Percentiles rank a stretch among this genome's conserved stretches.
These are phyloP conservation scores for Neonectria magnoliae DNA, from an alignment of 2,329 filamentous ascomycete species.

Conservation along the genomic window DNA sequence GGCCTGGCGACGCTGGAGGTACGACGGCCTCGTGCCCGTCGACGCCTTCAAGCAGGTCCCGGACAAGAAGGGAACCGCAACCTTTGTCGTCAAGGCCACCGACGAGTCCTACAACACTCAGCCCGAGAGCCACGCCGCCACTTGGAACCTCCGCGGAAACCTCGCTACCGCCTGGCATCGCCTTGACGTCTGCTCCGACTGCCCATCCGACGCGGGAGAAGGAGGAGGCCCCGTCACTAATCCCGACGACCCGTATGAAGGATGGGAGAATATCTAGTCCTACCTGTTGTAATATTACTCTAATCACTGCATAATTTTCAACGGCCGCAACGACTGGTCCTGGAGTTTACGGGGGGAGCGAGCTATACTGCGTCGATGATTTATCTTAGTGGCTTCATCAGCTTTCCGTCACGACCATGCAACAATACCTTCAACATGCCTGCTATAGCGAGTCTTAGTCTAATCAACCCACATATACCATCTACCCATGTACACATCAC, in stretches of 20 bases:
- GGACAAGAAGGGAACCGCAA: slow-evolving; percentile 45
- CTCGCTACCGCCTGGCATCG: slow-evolving; percentile 75
- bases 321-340: not conserved
- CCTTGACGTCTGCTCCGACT: slow-evolving; percentile 54
- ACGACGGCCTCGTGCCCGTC: slow-evolving; percentile 57
- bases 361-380: not conserved
- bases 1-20: slow-evolving; percentile 74
- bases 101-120: slow-evolving; percentile 75
- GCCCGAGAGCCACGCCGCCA: slow-evolving; percentile 67
- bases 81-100: slow-evolving; percentile 71
- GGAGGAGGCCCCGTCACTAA: not conserved
- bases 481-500: not conserved
- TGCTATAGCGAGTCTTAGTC: not conserved
- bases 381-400: not conserved
- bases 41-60: slow-evolving; percentile 36
- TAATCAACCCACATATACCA: not conserved
- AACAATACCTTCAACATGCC: not conserved
- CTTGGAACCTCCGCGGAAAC: slow-evolving; percentile 73
- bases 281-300: not conserved
- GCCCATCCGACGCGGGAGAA: slow-evolving; percentile 24
- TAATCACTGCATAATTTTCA: not conserved
- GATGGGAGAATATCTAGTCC: slow-evolving; percentile 13
- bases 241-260: slow-evolving; percentile 18
- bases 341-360: not conserved
- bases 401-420: not conserved